These are phyloP conservation scores for Vigna hirtella DNA, from an alignment of 306 rosid genomes.

Conservation along the genomic window DNA sequence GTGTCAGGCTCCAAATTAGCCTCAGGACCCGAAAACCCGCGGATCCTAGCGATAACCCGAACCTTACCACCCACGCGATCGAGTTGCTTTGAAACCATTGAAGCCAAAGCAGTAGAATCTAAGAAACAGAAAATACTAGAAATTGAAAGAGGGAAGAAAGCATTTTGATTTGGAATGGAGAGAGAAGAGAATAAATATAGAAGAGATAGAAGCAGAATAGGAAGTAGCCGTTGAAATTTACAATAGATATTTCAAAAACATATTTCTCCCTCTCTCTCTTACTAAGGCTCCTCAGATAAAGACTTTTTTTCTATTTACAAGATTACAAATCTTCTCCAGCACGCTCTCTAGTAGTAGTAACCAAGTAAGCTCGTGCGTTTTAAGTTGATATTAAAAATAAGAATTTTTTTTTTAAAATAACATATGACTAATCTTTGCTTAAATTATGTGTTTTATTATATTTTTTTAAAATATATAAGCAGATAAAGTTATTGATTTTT, in stretches of 20 bases:
- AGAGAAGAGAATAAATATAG: not conserved
- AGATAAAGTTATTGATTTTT: too few relatives aligned
- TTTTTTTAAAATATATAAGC: too few relatives aligned
- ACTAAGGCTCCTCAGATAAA: constrained; percentile 4
- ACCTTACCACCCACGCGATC: constrained; percentile 51
- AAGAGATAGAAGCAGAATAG: not conserved
- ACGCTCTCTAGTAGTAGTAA: not conserved
- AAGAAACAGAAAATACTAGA: not conserved
- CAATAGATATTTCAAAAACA: constrained; percentile 38
- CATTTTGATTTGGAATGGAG: constrained; percentile 1
- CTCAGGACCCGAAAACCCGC: constrained; percentile 47
- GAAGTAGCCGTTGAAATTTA: constrained; percentile 50
- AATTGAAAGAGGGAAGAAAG: not conserved
- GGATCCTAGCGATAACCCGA: constrained; percentile 64
- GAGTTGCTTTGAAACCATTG: constrained; percentile 57
- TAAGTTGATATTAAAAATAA: too few relatives aligned
- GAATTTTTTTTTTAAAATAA: too few relatives aligned
- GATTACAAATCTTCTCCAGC: not conserved
- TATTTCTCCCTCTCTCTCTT: not conserved
- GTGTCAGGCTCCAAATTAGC: constrained; percentile 19
- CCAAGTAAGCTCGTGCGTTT: not conserved
- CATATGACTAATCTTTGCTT: too few relatives aligned
- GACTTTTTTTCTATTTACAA: not conserved
- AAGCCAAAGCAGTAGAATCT: not conserved
- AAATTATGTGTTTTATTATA: too few relatives aligned